Percentiles rank a stretch among this genome's conserved stretches.
These are phyloP conservation scores for Penicillium glabrum DNA, from an alignment of 2,329 filamentous ascomycete species.

Conservation along the genomic window DNA sequence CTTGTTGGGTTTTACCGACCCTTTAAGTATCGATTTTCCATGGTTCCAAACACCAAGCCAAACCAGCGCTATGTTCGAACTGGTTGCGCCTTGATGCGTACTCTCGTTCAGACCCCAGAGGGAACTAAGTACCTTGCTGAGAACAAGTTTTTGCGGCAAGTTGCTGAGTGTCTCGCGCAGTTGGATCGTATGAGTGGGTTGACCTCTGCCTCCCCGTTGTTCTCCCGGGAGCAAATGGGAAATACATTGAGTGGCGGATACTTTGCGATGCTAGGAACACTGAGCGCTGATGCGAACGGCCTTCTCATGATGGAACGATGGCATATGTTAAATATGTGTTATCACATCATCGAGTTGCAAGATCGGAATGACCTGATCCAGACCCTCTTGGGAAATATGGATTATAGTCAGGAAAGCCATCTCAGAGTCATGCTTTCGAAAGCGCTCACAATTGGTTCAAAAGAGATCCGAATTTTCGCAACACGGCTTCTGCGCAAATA, in stretches of 20 bases:
- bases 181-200: conserved; percentile 76
- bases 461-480: conserved; percentile 84
- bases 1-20: conserved; percentile 93
- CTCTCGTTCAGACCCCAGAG: conserved; percentile 79
- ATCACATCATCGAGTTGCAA: conserved; percentile 91
- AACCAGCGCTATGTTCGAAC: conserved; percentile 92
- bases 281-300: conserved; percentile 80
- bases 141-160: conserved; percentile 88
- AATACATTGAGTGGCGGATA: conserved; percentile 92
- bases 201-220: conserved; percentile 78
- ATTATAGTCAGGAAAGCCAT: conserved; percentile 86
- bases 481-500: conserved; percentile 87
- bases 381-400: conserved; percentile 83
- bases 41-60: conserved; percentile 83
- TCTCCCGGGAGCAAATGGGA: conserved; percentile 77
- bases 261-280: conserved; percentile 84
- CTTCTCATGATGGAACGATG: conserved; percentile 89
- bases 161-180: conserved; percentile 93
- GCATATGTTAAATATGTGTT: conserved; percentile 99
- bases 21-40: conserved; percentile 94
- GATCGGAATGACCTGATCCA: conserved; percentile 90
- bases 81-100: conserved; percentile 84
- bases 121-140: conserved; percentile 83
- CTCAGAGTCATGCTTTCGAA: conserved; percentile 91
- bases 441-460: conserved; percentile 85